Conservation (phyloP, 495 filamentous ascomycete genomes). For the Chlorociboria aeruginascens region DNA sequence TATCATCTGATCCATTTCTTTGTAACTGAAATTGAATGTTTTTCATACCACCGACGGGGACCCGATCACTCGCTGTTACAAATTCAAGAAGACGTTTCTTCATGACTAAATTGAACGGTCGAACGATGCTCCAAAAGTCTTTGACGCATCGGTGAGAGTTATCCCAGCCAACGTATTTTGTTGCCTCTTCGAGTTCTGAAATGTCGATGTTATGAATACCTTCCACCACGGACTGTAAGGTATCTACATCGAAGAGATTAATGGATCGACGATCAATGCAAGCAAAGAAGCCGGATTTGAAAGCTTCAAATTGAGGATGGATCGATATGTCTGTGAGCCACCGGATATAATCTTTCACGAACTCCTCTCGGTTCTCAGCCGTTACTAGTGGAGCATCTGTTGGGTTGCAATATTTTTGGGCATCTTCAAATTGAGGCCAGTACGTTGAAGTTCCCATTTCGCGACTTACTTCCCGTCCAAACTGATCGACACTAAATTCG, state of each 20-base stretch:
- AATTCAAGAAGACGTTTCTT: constrained; percentile 75
- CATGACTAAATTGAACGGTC: constrained; percentile 51
- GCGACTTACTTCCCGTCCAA: constrained; percentile 40
- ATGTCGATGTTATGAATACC: constrained; percentile 71
- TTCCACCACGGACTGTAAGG: constrained; percentile 69
- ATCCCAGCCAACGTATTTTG: constrained; percentile 72
- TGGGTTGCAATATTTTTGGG: constrained; percentile 1
- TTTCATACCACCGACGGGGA: constrained; percentile 72
- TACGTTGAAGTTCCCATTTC: constrained; percentile 27
- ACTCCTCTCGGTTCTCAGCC: constrained; percentile 61
- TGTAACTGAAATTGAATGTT: constrained; percentile 75
- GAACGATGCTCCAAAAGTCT: constrained; percentile 77
- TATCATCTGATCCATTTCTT: constrained; percentile 50
- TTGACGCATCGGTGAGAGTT: constrained; percentile 51
- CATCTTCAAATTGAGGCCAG: constrained; percentile 18
- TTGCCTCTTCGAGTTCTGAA: constrained; percentile 49
- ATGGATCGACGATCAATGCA: constrained; percentile 60
- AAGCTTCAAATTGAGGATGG: constrained; percentile 64
- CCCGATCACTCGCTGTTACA: constrained; percentile 82
- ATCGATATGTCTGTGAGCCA: constrained; percentile 76
- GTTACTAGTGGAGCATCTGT: constrained; percentile 54
- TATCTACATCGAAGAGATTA: constrained; percentile 53
- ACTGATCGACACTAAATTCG: constrained; percentile 66
- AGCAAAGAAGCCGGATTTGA: constrained; percentile 67
- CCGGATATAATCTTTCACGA: constrained; percentile 77